Base-by-base conservation (phyloP, 176 grass and related monocot genomes). In the Carex littledalei region DNA sequence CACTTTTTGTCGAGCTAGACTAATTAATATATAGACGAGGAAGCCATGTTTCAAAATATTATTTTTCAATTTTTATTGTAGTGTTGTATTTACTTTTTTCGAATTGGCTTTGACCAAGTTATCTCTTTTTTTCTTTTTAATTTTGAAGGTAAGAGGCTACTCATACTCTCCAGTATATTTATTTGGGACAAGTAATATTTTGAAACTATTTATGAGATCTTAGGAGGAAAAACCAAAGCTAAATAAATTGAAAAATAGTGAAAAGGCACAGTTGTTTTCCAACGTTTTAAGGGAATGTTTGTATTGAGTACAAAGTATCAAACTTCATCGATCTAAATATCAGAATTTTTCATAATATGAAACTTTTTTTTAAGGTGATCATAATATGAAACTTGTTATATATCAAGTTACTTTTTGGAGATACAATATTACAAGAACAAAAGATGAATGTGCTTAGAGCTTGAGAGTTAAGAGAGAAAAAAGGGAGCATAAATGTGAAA, bases 1-100 rank as follows among this genome's bases (percentile, higher is more conserved):
- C 74, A 78, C 74, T 78, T 78, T 78, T 78, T 55, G 74, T 78
- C 74, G 74, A 78, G 14, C 74, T 57, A 78, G 50, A 56, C 52
- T 57, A 56, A 34, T 55, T 75, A 26, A 78, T 18, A 57, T 17
- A 54, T 16, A 54, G 14, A 57, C 18, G 74, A 78, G 74, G 22
- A 57, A 57, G 74, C 74, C 22, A 50, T 78, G 52, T 55, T 78
- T 56, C 74, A 82, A 63, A 82, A 45, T 1, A 64, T n/a, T 81
- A 65, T 82, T 64, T 50, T 61, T 11, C 11, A 12, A 62, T 26
- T 63, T 81, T 45, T 62, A 14, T 63, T 45, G 29, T 21, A 64
- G 32, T 82, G n/a, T 63, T 58, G 16, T 81, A 39, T 60, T 62
- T 12, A 16, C 58, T 43, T 63, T 81, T 81, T 63, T 41, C 15